Evolutionary conservation across 164 flowering plant genomes (phyloP), one percentile per base, ranked within the genome.

Genomic region (Saururus chinensis): DNA sequence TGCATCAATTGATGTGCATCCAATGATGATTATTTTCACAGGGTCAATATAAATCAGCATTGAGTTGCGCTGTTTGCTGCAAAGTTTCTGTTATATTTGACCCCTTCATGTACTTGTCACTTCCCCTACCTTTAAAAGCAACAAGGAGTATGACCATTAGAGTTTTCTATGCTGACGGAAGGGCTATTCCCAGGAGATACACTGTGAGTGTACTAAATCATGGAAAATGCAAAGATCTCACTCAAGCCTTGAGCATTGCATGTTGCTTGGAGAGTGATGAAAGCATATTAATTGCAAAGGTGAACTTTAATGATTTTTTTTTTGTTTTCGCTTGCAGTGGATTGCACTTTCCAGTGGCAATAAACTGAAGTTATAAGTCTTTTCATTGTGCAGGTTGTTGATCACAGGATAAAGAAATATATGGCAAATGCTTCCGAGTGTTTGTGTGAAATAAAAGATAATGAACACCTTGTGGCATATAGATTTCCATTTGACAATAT

Each of bases 11-110:
- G 63, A n/a, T n/a, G n/a, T n/a, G n/a, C n/a, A n/a, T n/a, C n/a
- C n/a, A n/a, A n/a, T 57, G 40, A 45, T 19, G 22, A 45, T 53
- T 48, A 60, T 62, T 48, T 69, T 57, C 42, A 58, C 85, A 91
- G 98, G 98, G 98, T 65, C 98, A 92, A 78, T 92, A 87, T 55
- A 92, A 89, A 61, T 92, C 98, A 11, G 89, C 96, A 23, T 72
- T 92, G 75, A 86, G 87, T 54, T 92, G 98, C 75, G 93, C 96
- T 51, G 71, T 57, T 67, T 92, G 98, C 72, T 68, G 75, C 70
- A 92, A 89, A 73, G 80, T 89, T 59, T 92, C 98, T 35, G 86
- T 89, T 40, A 84, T 92, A 48, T 89, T 86, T 73, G 96, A 92
- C 62, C 98, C 96, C 51, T 89, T 89, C 71, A 89, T 89, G 98